These are phyloP conservation scores for Trypanosoma rangeli DNA, from an alignment of 208 protist species.

Conservation along the genomic window DNA sequence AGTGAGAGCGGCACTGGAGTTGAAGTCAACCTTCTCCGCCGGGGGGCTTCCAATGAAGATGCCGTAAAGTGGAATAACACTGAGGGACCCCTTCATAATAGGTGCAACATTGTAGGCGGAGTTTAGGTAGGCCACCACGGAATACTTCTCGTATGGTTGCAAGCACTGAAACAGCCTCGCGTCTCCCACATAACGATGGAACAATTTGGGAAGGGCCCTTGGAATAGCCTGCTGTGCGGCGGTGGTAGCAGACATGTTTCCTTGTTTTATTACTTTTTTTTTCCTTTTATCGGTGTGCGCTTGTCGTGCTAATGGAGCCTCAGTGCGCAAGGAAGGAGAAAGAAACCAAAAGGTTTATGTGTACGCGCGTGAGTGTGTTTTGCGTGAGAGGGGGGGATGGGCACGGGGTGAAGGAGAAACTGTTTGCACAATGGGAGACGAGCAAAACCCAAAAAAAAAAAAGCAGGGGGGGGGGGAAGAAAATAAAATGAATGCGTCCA, in stretches of 20 bases:
- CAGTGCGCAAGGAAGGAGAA: conserved; percentile 1
- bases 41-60: conserved; percentile 79
- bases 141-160: conserved; percentile 74
- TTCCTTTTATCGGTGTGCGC: not conserved
- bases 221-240: conserved; percentile 65
- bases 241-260: conserved; percentile 41
- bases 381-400: too few relatives aligned
- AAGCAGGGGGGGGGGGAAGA: not conserved
- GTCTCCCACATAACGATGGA: conserved; percentile 82
- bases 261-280: conserved; percentile 11
- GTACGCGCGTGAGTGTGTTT: too few relatives aligned
- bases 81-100: conserved; percentile 88
- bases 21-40: conserved; percentile 87
- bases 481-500: not conserved
- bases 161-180: conserved; percentile 70
- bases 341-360: not conserved
- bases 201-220: conserved; percentile 67
- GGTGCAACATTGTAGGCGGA: conserved; percentile 85
- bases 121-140: conserved; percentile 74
- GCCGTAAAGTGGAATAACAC: conserved; percentile 82
- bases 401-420: too few relatives aligned
- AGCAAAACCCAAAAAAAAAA: too few relatives aligned
- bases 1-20: conserved; percentile 81
- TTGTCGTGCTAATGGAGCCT: too few relatives aligned
- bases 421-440: too few relatives aligned